Evolutionary conservation across 129 eudicot species (phyloP), one percentile per base, ranked within the genome.

Genomic region (Solidago caesia): DNA sequence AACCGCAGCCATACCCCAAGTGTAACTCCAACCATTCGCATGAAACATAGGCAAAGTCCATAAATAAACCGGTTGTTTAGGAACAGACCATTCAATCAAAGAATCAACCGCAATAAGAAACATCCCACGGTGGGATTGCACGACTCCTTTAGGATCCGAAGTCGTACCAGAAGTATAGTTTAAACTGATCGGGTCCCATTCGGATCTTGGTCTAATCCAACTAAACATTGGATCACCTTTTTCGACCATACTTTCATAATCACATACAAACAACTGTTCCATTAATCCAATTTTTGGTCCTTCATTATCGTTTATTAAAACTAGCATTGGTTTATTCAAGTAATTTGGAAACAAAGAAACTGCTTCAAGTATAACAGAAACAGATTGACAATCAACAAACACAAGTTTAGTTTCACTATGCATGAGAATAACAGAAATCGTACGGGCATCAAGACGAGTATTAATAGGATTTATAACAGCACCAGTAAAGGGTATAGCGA

Each of bases 131-230:
- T 87, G 85, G n/a, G 72, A 46, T 51, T 87, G 92, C 4, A 87
- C 85, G 1, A 87, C 92, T 0, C 92, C 92, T 47, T 87, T 87
- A 0, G 92, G 92, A 2, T 87, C 71, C 25, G 92, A 87, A n/a
- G 92, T 84, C 4, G 92, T 87, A 0, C 92, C 92, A 8, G 92
- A 87, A 45, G 92, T 87, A 73, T 87, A 87, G 43, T 87, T 87
- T 15, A 87, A 61, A 3, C 75, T 55, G 29, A 87, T 80, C 45
- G 89, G 92, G 15, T 87, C 92, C 85, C 85, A 82, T 65, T 87
- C 92, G 0, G 73, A 73, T 21, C 6, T 65, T 0, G 96, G 96
- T 52, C 84, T 68, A 14, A 86, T 15, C 91, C 91, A 89, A 0
- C 73, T 43, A 27, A 89, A 89, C 39, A 25, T 69, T 0, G 85